A percentile compares a stretch with the other conserved stretches of the same genome.
These are phyloP conservation scores for Talaromyces amestolkiae DNA, from an alignment of 2,329 filamentous ascomycete species.

Conservation along the genomic window DNA sequence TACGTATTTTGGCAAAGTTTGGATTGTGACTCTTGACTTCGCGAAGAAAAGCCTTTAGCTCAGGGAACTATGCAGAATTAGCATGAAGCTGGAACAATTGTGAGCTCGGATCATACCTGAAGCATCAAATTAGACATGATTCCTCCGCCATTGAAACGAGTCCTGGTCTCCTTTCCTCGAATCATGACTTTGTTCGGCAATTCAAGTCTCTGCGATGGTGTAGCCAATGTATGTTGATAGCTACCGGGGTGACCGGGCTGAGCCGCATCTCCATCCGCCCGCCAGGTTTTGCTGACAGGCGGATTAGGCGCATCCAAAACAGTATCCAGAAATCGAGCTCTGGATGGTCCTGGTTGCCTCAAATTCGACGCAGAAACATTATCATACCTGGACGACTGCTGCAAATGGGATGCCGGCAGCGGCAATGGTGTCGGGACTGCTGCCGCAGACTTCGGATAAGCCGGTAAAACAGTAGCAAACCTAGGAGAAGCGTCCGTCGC, in stretches of 20 bases:
- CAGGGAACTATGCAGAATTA: conserved; percentile 33
- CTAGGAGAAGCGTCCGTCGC: conserved; percentile 5
- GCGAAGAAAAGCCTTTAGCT: conserved; percentile 38
- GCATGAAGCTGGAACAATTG: background rate
- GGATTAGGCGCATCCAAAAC: conserved; percentile 18
- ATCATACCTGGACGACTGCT: background rate
- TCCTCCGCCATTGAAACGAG: conserved; percentile 42
- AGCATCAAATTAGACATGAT: conserved; percentile 40
- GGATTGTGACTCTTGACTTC: conserved; percentile 39
- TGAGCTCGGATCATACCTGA: conserved; percentile 31
- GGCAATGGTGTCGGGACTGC: background rate
- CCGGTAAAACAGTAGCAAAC: conserved; percentile 4
- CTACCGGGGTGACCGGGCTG: background rate
- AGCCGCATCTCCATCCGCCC: background rate
- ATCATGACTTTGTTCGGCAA: conserved; percentile 37
- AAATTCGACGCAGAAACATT: background rate
- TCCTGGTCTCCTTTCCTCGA: conserved; percentile 39
- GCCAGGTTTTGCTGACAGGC: conserved; percentile 2
- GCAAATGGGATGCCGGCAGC: background rate
- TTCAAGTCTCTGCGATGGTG: conserved; percentile 34
- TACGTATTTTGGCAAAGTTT: conserved; percentile 34
- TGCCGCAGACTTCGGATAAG: background rate
- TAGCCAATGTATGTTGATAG: conserved; percentile 25
- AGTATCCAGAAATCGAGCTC: conserved; percentile 19
- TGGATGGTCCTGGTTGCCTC: conserved; percentile 5